phyloP scores from a whole-genome alignment of 169 alveolate species.

The Plasmodium gaboni region DNA sequence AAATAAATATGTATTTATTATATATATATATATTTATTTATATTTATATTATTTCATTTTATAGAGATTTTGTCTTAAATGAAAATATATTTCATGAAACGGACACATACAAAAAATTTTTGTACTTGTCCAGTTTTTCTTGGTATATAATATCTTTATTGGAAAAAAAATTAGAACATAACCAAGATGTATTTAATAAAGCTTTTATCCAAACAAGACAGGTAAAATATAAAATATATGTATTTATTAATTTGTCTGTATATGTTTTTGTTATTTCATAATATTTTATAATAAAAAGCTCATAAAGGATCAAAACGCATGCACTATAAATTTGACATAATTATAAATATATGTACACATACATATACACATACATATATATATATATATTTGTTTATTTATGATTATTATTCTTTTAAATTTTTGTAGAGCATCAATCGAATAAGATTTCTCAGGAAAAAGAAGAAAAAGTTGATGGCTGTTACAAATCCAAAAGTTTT shows the following conservation, averaged over 20 bases:
- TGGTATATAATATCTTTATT: conserved; percentile 67
- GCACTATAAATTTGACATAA: too few relatives aligned
- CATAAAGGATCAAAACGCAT: too few relatives aligned
- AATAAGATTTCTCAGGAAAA: conserved; percentile 52
- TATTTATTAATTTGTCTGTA: neutral
- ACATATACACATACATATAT: neutral
- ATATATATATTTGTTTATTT: neutral
- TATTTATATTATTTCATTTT: conserved; percentile 27
- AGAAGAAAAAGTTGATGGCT: conserved; percentile 44
- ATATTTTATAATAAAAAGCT: too few relatives aligned
- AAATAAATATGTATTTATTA: too few relatives aligned
- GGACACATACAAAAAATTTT: conserved; percentile 29
- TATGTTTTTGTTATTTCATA: neutral
- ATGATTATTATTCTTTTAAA: conserved; percentile 9
- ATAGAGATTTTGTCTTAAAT: conserved; percentile 51
- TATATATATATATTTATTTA: neutral
- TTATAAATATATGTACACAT: neutral
- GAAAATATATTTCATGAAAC: conserved; percentile 58
- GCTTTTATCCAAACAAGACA: conserved; percentile 74
- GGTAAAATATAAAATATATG: conserved; percentile 39
- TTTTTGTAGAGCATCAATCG: conserved; percentile 36
- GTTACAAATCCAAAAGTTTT: conserved; percentile 41
- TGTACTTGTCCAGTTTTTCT: conserved; percentile 47
- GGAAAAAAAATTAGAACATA: conserved; percentile 55
- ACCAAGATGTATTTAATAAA: conserved; percentile 36